Percentiles rank a stretch among this genome's conserved stretches.
Evolutionary conservation across 176 grass and related monocot genomes (phyloP).

Genomic region (Chloris gayana): DNA sequence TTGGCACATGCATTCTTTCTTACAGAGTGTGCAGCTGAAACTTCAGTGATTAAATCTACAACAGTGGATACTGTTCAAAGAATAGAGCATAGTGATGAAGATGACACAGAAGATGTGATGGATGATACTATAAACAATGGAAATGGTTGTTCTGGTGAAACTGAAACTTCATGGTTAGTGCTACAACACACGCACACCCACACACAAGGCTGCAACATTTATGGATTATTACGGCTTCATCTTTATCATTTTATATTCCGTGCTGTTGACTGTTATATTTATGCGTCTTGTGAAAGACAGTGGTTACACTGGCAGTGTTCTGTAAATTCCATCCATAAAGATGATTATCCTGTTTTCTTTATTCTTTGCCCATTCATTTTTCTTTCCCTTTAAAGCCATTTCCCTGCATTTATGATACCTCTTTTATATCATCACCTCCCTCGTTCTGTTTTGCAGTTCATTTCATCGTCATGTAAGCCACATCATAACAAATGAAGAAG

Average conservation of each 20-base stretch:
- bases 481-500: conserved; percentile 53
- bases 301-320: background rate
- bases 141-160: conserved; percentile 3
- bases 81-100: conserved; percentile 29
- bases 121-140: conserved; percentile 25
- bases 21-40: conserved; percentile 14
- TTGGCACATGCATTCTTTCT: background rate
- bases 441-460: conserved; percentile 43
- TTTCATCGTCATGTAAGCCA: conserved; percentile 60
- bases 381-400: background rate
- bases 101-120: conserved; percentile 18
- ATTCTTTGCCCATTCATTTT: background rate
- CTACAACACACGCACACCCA: background rate
- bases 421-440: background rate
- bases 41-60: conserved; percentile 5
- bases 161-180: conserved; percentile 43
- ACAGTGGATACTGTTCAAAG: background rate
- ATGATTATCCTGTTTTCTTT: background rate
- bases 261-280: background rate
- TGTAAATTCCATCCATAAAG: conserved; percentile 1
- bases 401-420: background rate
- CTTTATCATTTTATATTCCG: background rate
- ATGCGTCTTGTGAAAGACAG: too few relatives aligned
- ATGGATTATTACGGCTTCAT: background rate
- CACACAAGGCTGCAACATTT: background rate